These are phyloP conservation scores for Termitomyces sp. DNA, from an alignment of 768 basidiomycete species.

Conservation along the genomic window DNA sequence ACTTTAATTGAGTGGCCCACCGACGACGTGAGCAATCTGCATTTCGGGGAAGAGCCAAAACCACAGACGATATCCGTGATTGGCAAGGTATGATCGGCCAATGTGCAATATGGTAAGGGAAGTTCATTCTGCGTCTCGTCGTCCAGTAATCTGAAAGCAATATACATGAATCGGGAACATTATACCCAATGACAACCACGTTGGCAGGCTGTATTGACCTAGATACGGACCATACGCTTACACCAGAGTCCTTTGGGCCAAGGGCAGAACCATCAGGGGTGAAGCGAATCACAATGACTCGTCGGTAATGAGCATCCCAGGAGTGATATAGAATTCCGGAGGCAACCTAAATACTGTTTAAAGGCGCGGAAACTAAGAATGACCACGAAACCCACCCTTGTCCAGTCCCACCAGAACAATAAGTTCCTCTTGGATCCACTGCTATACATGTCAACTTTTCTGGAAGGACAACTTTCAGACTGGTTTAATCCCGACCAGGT, in stretches of 20 bases:
- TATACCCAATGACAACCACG: neutral
- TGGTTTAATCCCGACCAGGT: conserved; percentile 74
- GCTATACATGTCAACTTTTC: conserved; percentile 84
- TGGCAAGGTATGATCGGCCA: conserved; percentile 91
- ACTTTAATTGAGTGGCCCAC: conserved; percentile 93
- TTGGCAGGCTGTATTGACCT: conserved; percentile 48
- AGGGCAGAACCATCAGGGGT: no score
- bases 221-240: conserved; percentile 85
- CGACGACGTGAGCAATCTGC: conserved; percentile 75
- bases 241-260: conserved; percentile 90
- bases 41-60: conserved; percentile 70
- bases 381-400: conserved; percentile 54
- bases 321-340: conserved; percentile 92
- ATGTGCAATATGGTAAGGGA: conserved; percentile 68
- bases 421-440: conserved; percentile 64
- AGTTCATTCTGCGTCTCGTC: conserved; percentile 70
- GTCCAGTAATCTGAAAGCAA: conserved; percentile 59
- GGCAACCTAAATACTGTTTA: conserved; percentile 49
- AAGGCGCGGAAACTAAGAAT: neutral
- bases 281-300: conserved; percentile 78
- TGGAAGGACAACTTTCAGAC: conserved; percentile 81
- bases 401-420: conserved; percentile 83
- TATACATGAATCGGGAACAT: neutral
- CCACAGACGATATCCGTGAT: conserved; percentile 81
- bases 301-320: conserved; percentile 96